Conservation (phyloP, 441 rosid species). For the Eutrema salsugineum region DNA sequence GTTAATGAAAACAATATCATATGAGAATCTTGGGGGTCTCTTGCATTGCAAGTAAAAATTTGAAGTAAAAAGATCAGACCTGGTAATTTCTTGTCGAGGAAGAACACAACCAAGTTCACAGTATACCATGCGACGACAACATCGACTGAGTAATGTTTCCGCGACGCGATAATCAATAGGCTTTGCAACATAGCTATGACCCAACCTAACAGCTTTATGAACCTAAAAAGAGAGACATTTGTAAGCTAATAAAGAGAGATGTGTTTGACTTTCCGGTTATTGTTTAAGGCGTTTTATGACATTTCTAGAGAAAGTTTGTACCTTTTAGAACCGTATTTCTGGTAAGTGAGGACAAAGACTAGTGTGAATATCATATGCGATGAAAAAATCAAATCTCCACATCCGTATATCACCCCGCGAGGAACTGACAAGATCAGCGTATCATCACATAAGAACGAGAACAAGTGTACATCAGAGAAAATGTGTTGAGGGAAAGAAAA, state of each 20-base stretch:
- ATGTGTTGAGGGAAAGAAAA: not conserved
- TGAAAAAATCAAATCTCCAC: conserved; percentile 97
- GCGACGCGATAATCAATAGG: conserved; percentile 85
- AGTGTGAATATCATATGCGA: conserved; percentile 98
- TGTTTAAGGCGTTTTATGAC: not conserved
- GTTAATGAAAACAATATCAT: conserved; percentile 24
- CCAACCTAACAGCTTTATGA: conserved; percentile 84
- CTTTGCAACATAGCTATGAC: conserved; percentile 75
- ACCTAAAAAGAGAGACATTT: conserved; percentile 39
- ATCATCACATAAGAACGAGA: not conserved
- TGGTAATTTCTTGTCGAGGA: conserved; percentile 93
- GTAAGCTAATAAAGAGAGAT: not conserved
- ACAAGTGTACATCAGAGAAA: not conserved
- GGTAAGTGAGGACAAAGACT: conserved; percentile 88
- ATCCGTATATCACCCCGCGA: conserved; percentile 82
- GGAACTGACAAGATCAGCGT: conserved; percentile 63
- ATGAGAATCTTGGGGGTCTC: conserved; percentile 6
- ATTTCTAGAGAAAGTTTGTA: conserved; percentile 23
- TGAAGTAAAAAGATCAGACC: conserved; percentile 36
- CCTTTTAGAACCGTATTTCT: conserved; percentile 90
- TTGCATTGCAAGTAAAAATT: not conserved
- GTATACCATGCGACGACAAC: conserved; percentile 99
- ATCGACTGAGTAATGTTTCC: conserved; percentile 96
- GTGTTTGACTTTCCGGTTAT: not conserved
- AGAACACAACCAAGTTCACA: conserved; percentile 91